These are phyloP conservation scores for Neltuma alba DNA, from an alignment of 306 rosid genomes.

Conservation along the genomic window DNA sequence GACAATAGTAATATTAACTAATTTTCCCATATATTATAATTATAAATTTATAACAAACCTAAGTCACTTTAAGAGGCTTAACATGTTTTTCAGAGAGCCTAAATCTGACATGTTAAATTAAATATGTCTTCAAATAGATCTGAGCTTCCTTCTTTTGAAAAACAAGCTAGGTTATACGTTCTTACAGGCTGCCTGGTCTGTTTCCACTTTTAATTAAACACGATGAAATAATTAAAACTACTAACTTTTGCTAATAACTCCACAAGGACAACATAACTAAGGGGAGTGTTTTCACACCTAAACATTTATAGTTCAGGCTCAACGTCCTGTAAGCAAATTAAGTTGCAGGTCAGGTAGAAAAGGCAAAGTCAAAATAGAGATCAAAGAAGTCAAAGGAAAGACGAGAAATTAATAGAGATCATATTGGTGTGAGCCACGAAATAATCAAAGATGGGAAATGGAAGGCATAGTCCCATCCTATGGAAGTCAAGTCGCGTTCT, in stretches of 20 bases:
- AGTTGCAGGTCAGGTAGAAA: not conserved
- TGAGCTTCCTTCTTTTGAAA: no score
- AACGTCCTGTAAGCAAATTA: not conserved
- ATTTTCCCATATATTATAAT: no score
- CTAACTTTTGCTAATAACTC: not conserved
- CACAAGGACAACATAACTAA: not conserved
- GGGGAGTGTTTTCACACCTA: not conserved
- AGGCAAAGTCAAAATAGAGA: not conserved
- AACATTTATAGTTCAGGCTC: not conserved
- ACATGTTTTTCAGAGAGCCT: no score
- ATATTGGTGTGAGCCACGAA: not conserved
- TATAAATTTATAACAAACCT: no score
- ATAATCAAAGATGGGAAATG: not conserved
- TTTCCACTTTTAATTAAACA: no score
- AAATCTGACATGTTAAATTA: no score
- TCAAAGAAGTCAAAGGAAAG: not conserved
- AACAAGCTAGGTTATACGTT: no score
- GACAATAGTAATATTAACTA: no score
- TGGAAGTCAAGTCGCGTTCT: not conserved
- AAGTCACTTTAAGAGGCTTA: no score
- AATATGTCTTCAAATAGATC: no score
- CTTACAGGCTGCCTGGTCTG: no score
- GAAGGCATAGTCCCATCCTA: not conserved
- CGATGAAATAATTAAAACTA: not conserved
- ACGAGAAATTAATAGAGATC: not conserved